phyloP scores from a whole-genome alignment of 176 grass and related monocot species.

The Carex pumila region DNA sequence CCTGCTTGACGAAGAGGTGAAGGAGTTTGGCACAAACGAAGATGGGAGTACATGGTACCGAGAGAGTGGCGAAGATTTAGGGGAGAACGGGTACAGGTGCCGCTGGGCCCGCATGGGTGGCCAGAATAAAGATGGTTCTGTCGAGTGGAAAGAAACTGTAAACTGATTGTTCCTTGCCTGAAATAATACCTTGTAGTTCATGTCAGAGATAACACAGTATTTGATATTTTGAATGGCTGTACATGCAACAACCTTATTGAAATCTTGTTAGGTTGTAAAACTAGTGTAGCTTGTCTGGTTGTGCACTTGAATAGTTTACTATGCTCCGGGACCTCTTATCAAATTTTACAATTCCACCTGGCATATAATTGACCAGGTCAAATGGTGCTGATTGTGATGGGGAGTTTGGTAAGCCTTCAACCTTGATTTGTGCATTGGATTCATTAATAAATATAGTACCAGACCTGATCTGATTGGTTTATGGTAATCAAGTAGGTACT shows the following conservation, averaged over 20 bases:
- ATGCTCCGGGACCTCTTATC: neutral
- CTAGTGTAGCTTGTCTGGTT: neutral
- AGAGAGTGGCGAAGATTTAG: conserved; percentile 69
- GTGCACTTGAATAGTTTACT: neutral
- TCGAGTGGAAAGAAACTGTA: conserved; percentile 91
- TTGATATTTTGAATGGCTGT: neutral
- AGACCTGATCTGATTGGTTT: neutral
- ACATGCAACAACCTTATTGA: neutral
- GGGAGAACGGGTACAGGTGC: conserved; percentile 77
- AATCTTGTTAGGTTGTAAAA: neutral
- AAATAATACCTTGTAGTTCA: neutral
- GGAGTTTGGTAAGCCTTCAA: too few species aligned
- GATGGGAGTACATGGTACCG: conserved; percentile 96
- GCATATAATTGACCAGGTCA: neutral
- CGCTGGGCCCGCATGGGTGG: conserved; percentile 96
- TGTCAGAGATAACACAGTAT: neutral
- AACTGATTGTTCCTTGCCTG: neutral
- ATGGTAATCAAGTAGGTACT: neutral
- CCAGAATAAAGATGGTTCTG: conserved; percentile 56
- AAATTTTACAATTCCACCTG: neutral
- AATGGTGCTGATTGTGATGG: neutral
- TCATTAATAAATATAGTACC: neutral
- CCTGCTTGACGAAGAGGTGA: conserved; percentile 73
- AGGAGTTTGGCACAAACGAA: conserved; percentile 69
- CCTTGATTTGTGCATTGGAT: neutral